A percentile compares a stretch with the other conserved stretches of the same genome.
Evolutionary conservation across 169 alveolate genomes (phyloP).

Genomic region (Ichthyophthirius multifiliis): DNA sequence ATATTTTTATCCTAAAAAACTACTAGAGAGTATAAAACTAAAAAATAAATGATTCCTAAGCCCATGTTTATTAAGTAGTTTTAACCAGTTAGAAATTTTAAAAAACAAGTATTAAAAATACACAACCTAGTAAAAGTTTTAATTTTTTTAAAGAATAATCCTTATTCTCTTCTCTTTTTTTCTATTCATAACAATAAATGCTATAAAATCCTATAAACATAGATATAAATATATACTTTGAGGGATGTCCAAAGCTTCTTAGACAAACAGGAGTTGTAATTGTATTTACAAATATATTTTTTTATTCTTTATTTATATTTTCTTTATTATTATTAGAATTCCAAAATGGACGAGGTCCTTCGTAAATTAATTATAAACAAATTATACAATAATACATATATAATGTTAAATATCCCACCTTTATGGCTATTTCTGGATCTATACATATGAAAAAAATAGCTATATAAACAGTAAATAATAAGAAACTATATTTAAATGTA

Average conservation of each 20-base stretch:
- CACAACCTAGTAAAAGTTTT: neutral
- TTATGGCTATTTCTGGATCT: neutral
- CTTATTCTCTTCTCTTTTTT: neutral
- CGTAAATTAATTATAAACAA: neutral
- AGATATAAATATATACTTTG: neutral
- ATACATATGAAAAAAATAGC: neutral
- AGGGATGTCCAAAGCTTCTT: constrained; percentile 5
- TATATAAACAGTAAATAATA: neutral
- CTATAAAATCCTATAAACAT: neutral
- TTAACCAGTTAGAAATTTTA: neutral
- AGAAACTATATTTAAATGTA: neutral
- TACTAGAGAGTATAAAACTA: neutral
- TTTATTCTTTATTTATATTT: too few relatives aligned
- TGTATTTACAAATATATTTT: too few relatives aligned
- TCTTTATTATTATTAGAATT: too few relatives aligned
- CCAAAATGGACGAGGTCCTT: constrained; percentile 18
- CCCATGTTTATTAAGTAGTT: neutral
- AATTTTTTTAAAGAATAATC: neutral
- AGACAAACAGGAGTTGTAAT: constrained; percentile 11
- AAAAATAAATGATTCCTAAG: neutral
- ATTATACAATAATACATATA: neutral
- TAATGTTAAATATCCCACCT: neutral
- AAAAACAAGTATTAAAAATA: too few relatives aligned
- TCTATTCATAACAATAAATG: neutral
- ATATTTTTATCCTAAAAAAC: neutral